phyloP scores from a whole-genome alignment of 805 yeast species.

The Candida pini region DNA sequence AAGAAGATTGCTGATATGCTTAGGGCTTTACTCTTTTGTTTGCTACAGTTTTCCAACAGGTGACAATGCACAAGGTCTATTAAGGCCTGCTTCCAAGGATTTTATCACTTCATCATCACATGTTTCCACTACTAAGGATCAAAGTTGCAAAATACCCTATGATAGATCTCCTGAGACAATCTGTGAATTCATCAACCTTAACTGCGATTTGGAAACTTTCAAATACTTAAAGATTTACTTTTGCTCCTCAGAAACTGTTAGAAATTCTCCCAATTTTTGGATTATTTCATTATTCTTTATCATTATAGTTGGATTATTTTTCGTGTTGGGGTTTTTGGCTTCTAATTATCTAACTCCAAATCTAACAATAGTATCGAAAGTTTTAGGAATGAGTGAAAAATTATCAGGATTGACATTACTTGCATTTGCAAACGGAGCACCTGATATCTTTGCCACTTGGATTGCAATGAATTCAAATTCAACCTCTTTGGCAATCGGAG shows the following conservation, averaged over 20 bases:
- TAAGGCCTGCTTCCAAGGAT: no score
- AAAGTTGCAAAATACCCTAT: slow-evolving; percentile 7
- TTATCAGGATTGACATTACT: slow-evolving; percentile 81
- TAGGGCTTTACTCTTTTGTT: no score
- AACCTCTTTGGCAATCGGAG: slow-evolving; percentile 48
- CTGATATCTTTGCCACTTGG: slow-evolving; percentile 81
- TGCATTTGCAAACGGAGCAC: slow-evolving; percentile 90
- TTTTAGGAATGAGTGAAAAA: slow-evolving; percentile 63
- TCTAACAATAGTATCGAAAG: slow-evolving; percentile 55
- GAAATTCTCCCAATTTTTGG: no score
- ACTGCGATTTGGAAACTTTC: slow-evolving; percentile 17
- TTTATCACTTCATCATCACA: no score
- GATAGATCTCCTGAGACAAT: slow-evolving; percentile 6
- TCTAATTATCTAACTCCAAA: slow-evolving; percentile 81
- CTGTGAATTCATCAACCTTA: slow-evolving; percentile 16
- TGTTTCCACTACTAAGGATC: no score
- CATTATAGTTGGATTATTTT: slow-evolving; percentile 36
- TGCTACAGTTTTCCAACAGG: no score
- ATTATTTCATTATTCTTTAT: slow-evolving; percentile 6
- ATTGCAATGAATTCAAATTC: slow-evolving; percentile 73
- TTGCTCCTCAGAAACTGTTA: slow-evolving; percentile 14
- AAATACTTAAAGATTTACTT: slow-evolving; percentile 21
- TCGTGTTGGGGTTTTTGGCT: slow-evolving; percentile 70
- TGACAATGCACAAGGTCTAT: no score
- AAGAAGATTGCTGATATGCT: no score